Base-by-base conservation (phyloP, 2,329 filamentous ascomycete species). In the Cladosporium sp. region DNA sequence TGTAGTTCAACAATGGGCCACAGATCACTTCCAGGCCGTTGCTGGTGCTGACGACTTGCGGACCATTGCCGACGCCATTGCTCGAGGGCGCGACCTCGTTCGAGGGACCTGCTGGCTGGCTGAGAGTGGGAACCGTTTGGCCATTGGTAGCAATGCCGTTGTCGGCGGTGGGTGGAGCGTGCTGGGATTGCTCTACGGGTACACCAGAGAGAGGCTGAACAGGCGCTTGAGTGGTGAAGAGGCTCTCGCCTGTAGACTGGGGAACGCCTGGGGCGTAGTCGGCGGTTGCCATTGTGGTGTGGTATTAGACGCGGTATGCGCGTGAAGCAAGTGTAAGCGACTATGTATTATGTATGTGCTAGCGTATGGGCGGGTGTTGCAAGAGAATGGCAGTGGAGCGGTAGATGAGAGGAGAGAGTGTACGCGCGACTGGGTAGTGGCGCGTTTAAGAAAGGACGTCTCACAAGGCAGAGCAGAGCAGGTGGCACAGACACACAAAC, bases 1-100 rank as follows among this genome's bases (percentile, higher is more conserved):
- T 82, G 73, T 92, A 93, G 75, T 93, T 93, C 62, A 93, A 75
- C 64, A 93, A 76, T 19, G 89, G 89, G 0, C 89, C 89, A 65
- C 84, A 87, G 14, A 88, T 78, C 28, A 92, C 81, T 61, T 89
- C 84, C 67, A 78, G 60, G 5, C 64, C 65, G 19, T 69, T 63
- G 5, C 70, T 69, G 9, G 76, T 77, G 69, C 75, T 76, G 52
- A 73, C 40, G 28, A 78, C 64, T 65, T 78, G 75, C 5, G 77
- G 76, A 1, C 76, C 77, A 6, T 64, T 61, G 28, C 77, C 77
- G 52, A 78, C 68, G 51, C 77, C 77, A 25, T 66, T 61, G 54
- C 34, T 38, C 11, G 38, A 20, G 28, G 51, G 39, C n/a, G 51
- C 30, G 39, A 37, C 51, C 17, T 45, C 38, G 54, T 45, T 56